Percentiles rank a stretch among this genome's conserved stretches.
Evolutionary conservation across 768 basidiomycete species (phyloP).

Genomic region (Xerocomellus chrysenteron): DNA sequence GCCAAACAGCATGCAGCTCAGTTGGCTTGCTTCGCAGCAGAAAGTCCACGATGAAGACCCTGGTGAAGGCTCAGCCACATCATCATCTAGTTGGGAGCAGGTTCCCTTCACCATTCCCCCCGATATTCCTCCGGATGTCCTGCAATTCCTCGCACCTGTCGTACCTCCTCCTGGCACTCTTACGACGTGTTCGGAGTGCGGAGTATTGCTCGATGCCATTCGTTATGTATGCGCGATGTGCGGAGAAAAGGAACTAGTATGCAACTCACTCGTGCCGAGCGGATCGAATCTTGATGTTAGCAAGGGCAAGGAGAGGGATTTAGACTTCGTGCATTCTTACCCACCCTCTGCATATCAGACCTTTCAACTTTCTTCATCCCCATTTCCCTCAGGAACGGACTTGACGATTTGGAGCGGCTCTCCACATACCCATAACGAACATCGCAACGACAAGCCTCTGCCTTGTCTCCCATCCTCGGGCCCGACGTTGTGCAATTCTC

Average conservation of each 20-base stretch:
- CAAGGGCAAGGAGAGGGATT: constrained; percentile 50
- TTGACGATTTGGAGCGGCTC: constrained; percentile 14
- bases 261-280: constrained; percentile 9
- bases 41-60: constrained; percentile 26
- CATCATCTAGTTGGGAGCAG: constrained; percentile 18
- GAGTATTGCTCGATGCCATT: constrained; percentile 69
- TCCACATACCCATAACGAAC: constrained; percentile 14
- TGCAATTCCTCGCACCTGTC: constrained; percentile 48
- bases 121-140: constrained; percentile 50
- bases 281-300: constrained; percentile 17
- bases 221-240: constrained; percentile 90
- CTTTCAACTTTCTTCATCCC: constrained; percentile 22
- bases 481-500: constrained; percentile 9
- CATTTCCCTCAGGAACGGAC: constrained; percentile 19
- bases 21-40: constrained; percentile 62
- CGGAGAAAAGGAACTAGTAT: constrained; percentile 65
- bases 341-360: constrained; percentile 37
- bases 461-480: constrained; percentile 41
- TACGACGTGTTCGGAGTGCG: constrained; percentile 85
- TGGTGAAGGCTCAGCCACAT: constrained; percentile 8
- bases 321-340: constrained; percentile 24
- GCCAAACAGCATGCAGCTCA: constrained; percentile 66
- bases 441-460: constrained; percentile 41
- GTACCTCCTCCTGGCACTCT: constrained; percentile 58
- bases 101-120: constrained; percentile 25